These are phyloP conservation scores for Aegilops tauschii DNA, from an alignment of 176 grass and related monocot species.

Conservation along the genomic window DNA sequence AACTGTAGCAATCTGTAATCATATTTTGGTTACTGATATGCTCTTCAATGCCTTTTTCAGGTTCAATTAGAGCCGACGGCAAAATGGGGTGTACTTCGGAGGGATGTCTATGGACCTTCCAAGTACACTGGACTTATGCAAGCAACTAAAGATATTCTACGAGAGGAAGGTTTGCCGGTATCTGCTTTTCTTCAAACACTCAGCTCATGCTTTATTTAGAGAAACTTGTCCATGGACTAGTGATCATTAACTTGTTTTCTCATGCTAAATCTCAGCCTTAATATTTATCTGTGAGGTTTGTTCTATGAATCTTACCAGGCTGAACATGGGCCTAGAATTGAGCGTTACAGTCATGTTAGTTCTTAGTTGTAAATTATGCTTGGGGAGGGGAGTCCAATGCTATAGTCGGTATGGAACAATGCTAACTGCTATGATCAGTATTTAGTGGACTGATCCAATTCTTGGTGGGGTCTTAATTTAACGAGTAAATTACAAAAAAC, in stretches of 20 bases:
- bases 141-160: conserved; percentile 87
- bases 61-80: conserved; percentile 92
- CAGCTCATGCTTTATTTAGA: background rate
- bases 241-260: conserved; percentile 1
- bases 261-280: conserved; percentile 2
- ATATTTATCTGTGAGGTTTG: background rate
- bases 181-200: conserved; percentile 27
- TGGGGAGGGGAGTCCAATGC: background rate
- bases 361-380: background rate
- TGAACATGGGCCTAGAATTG: background rate
- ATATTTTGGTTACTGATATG: conserved; percentile 1
- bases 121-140: conserved; percentile 91
- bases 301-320: background rate
- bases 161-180: conserved; percentile 99
- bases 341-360: background rate
- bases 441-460: background rate
- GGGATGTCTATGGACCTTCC: conserved; percentile 60
- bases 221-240: background rate
- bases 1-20: background rate
- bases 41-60: conserved; percentile 38
- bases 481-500: background rate
- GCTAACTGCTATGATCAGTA: background rate
- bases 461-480: background rate
- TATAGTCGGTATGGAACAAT: background rate
- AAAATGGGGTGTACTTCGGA: conserved; percentile 56